phyloP scores from a whole-genome alignment of 768 basidiomycete species.

The Mycena epipterygia region DNA sequence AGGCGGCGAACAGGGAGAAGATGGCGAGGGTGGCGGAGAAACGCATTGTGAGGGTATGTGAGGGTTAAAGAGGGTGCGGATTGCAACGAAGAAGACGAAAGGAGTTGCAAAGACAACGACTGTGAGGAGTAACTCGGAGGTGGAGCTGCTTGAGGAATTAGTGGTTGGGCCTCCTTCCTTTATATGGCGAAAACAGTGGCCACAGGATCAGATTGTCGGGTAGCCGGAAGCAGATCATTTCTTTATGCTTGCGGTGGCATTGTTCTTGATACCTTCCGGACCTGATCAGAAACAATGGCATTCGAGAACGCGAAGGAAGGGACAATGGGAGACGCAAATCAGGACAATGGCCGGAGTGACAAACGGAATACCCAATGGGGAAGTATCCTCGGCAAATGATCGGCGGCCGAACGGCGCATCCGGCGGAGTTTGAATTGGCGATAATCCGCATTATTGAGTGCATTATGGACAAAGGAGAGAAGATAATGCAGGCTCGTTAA shows the following conservation, averaged over 20 bases:
- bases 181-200: conserved; percentile 21
- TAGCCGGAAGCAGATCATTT: conserved; percentile 2
- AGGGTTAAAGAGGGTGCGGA: conserved; percentile 39
- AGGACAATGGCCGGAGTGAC: too few relatives aligned
- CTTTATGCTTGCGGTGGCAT: conserved; percentile 8
- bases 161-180: not conserved
- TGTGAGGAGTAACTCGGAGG: conserved; percentile 31
- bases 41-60: conserved; percentile 61
- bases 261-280: too few relatives aligned
- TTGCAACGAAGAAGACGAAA: conserved; percentile 40
- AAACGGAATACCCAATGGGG: too few relatives aligned
- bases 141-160: conserved; percentile 30
- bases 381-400: too few relatives aligned
- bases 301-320: too few relatives aligned
- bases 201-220: not conserved
- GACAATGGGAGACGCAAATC: too few relatives aligned
- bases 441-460: too few relatives aligned
- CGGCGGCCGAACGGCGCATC: too few relatives aligned
- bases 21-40: conserved; percentile 58
- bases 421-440: too few relatives aligned
- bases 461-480: too few relatives aligned
- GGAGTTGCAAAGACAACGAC: conserved; percentile 39
- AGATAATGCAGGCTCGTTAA: too few relatives aligned
- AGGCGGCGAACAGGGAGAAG: conserved; percentile 57
- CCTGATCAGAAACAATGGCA: too few relatives aligned